These are phyloP conservation scores for Penicillium parvum DNA, from an alignment of 495 filamentous ascomycete species.

Conservation along the genomic window DNA sequence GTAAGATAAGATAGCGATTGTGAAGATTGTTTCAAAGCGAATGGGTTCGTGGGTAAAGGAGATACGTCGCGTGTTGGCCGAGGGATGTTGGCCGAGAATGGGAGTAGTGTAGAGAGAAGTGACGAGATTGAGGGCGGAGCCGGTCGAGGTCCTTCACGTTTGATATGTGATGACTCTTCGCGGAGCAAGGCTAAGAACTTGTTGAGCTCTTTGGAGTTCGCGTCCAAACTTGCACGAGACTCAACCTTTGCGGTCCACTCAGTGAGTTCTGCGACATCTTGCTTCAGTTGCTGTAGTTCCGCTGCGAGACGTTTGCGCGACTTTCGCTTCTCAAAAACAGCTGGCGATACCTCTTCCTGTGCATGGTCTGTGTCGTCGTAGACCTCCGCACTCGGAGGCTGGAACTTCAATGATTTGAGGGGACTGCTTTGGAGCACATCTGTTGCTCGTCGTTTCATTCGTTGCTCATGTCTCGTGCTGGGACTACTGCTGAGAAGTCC, in stretches of 20 bases:
- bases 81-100: constrained; percentile 34
- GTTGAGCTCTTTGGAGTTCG: constrained; percentile 14
- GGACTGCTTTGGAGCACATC: constrained; percentile 27
- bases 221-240: constrained; percentile 16
- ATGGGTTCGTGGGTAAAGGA: constrained; percentile 32
- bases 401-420: constrained; percentile 27
- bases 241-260: constrained; percentile 30
- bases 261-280: constrained; percentile 37
- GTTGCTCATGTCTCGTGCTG: constrained; percentile 29
- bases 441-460: constrained; percentile 23
- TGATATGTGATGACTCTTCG: constrained; percentile 21
- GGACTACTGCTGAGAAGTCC: constrained; percentile 43
- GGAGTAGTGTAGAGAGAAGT: constrained; percentile 37
- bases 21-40: constrained; percentile 28
- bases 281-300: constrained; percentile 31
- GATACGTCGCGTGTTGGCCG: constrained; percentile 18
- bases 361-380: constrained; percentile 2
- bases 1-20: constrained; percentile 34
- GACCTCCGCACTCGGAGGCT: constrained; percentile 7
- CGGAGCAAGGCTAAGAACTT: constrained; percentile 31
- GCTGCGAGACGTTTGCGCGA: constrained; percentile 27
- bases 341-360: constrained; percentile 19
- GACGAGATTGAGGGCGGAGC: constrained; percentile 31
- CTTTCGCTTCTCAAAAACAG: constrained; percentile 28
- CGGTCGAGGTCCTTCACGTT: constrained; percentile 8